phyloP scores from a whole-genome alignment of 2,329 filamentous ascomycete species.

The Sporothrix curviconia region DNA sequence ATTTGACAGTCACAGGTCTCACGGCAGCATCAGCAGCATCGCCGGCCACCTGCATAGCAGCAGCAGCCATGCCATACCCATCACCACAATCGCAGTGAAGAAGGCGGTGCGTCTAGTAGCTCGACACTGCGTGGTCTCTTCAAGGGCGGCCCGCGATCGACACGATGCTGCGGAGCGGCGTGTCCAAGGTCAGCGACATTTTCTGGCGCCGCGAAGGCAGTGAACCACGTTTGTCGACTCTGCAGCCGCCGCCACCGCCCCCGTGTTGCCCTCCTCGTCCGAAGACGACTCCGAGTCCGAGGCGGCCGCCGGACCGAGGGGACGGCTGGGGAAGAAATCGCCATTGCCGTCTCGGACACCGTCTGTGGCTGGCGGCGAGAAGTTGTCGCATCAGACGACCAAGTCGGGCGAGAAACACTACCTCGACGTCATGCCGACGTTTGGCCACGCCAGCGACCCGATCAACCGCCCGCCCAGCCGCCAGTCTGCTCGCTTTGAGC shows the following conservation, averaged over 20 bases:
- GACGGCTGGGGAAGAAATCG: conserved; percentile 31
- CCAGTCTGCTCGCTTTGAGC: conserved; percentile 40
- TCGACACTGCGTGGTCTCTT: conserved; percentile 9
- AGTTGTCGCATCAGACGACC: background rate
- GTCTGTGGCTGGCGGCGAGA: conserved; percentile 17
- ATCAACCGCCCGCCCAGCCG: conserved; percentile 28
- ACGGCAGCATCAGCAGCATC: conserved; percentile 43
- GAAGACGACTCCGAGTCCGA: conserved; percentile 44
- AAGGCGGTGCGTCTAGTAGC: background rate
- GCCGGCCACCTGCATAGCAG: conserved; percentile 43
- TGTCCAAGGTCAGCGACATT: conserved; percentile 51
- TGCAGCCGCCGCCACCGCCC: conserved; percentile 5
- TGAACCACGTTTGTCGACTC: conserved; percentile 9
- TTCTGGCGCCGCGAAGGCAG: conserved; percentile 48
- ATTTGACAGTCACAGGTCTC: conserved; percentile 43
- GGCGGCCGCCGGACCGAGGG: conserved; percentile 26
- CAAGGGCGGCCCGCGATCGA: conserved; percentile 56
- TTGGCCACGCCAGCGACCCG: conserved; percentile 27
- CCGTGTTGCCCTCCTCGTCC: conserved; percentile 30
- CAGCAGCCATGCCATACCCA: conserved; percentile 43
- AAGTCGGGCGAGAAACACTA: conserved; percentile 35
- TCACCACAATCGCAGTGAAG: conserved; percentile 20
- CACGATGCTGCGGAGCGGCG: conserved; percentile 57
- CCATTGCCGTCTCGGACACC: conserved; percentile 26
- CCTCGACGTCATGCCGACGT: conserved; percentile 47